Evolutionary conservation across 2,329 filamentous ascomycete species (phyloP), one percentile per base, ranked within the genome.

Genomic region (Talaromyces atroroseus): DNA sequence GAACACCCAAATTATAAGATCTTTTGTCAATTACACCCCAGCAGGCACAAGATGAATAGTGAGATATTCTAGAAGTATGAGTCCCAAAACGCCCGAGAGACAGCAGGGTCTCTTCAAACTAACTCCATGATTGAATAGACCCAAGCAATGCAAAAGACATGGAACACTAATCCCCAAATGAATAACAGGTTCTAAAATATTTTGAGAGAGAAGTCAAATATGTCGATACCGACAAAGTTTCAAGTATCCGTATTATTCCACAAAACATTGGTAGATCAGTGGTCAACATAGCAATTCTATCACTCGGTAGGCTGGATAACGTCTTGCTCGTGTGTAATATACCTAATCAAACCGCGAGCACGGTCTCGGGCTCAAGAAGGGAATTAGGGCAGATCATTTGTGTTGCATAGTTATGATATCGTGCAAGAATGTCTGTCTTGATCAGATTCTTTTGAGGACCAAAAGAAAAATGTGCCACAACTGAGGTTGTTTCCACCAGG

Each of bases 401-500:
- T 8, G 32, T 45, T 14, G 56, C 56, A 23, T 58, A 58, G 16
- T 58, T 58, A 45, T 58, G 56, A 32, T 54, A 58, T 24, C 56
- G 45, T n/a, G 51, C 51, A 12, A 58, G 56, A 29, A 58, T 49
- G 32, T 58, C 56, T 12, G 56, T 58, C 12, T 58, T 58, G 16
- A 52, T 48, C 7, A 58, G 51, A 29, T 58, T 58, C 23, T 50
- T 58, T 42, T 58, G 56, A 16, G 56, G 56, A 16, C 56, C 56
- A 32, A 58, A 58, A 11, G 56, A 26, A 40, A 58, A 58, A 49
- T 58, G 56, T 16, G 56, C 32, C 36, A 58, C 56, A 20, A 58
- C 56, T 10, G 56, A 58, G 1, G 56, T 58, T 8, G 56, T 58
- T 20, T 58, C 56, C 14, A 58, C 56, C 20, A 58, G 23, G 29